These are phyloP conservation scores for Westerdykella aurantiaca DNA, from an alignment of 2,329 filamentous ascomycete species.

Conservation along the genomic window DNA sequence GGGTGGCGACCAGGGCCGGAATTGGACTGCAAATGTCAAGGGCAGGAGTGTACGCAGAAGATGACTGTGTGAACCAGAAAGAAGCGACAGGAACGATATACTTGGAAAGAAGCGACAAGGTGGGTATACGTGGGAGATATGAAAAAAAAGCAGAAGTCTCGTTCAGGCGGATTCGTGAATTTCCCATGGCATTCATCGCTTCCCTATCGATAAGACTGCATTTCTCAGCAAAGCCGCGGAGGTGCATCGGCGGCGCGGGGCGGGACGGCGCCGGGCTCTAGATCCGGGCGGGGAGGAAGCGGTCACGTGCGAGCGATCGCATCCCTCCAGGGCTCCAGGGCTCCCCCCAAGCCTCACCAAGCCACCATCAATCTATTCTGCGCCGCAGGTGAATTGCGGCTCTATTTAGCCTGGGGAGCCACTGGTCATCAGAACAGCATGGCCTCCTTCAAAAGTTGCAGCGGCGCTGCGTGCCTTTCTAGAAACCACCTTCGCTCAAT, in stretches of 20 bases:
- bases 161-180: too few species aligned
- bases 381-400: conserved; percentile 12
- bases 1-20: conserved; percentile 1
- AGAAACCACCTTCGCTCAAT: conserved; percentile 5
- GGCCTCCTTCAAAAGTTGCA: conserved; percentile 11
- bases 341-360: background rate
- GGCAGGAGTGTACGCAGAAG: background rate
- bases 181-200: background rate
- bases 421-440: conserved; percentile 13
- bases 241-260: background rate
- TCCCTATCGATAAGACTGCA: conserved; percentile 29
- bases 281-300: background rate
- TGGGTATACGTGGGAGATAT: background rate
- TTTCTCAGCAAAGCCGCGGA: conserved; percentile 8
- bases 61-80: background rate
- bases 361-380: conserved; percentile 10
- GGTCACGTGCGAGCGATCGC: conserved; percentile 11
- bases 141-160: background rate
- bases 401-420: conserved; percentile 23
- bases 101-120: conserved; percentile 12
- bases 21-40: too few species aligned
- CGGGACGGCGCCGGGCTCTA: background rate
- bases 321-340: conserved; percentile 5
- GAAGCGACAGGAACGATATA: conserved; percentile 12
- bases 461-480: conserved; percentile 1